Conservation (phyloP, 2,329 filamentous ascomycete genomes). For the Pseudocercospora fijiensis region DNA sequence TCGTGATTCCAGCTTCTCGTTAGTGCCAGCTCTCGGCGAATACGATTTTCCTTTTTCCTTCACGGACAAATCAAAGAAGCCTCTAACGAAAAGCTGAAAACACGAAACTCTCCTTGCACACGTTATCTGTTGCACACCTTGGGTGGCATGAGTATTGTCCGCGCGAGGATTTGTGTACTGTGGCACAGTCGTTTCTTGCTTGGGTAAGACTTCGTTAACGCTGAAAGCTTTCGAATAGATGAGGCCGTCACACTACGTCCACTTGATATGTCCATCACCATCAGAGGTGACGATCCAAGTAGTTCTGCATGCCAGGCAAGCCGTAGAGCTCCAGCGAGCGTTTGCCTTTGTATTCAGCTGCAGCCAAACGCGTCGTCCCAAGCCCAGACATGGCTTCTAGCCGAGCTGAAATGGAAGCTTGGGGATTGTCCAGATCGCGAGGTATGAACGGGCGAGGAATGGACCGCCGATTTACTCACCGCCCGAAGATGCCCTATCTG, state of each 20-base stretch:
- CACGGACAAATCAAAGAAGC: too few species aligned
- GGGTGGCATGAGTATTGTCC: neutral
- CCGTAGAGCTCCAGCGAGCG: constrained; percentile 87
- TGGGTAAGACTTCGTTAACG: constrained; percentile 49
- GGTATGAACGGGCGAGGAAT: constrained; percentile 68
- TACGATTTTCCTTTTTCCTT: too few species aligned
- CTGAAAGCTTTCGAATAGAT: constrained; percentile 57
- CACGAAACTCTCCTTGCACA: too few species aligned
- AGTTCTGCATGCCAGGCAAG: constrained; percentile 44
- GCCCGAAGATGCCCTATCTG: constrained; percentile 8
- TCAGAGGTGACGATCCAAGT: constrained; percentile 83
- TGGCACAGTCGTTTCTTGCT: neutral
- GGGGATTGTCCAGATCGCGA: constrained; percentile 56
- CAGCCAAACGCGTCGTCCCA: constrained; percentile 71
- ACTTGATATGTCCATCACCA: constrained; percentile 78
- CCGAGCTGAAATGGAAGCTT: constrained; percentile 53
- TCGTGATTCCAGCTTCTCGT: too few species aligned
- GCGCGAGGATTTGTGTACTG: neutral
- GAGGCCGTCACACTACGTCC: constrained; percentile 81
- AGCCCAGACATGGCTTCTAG: constrained; percentile 53
- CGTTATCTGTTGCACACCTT: constrained; percentile 21
- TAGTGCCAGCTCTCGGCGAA: too few species aligned
- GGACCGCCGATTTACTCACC: constrained; percentile 41
- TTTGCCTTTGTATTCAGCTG: constrained; percentile 87
- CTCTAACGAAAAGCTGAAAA: too few species aligned